Evolutionary conservation across 345 rosid species (phyloP), one percentile per base, ranked within the genome.

Genomic region (Gossypium thurberi): DNA sequence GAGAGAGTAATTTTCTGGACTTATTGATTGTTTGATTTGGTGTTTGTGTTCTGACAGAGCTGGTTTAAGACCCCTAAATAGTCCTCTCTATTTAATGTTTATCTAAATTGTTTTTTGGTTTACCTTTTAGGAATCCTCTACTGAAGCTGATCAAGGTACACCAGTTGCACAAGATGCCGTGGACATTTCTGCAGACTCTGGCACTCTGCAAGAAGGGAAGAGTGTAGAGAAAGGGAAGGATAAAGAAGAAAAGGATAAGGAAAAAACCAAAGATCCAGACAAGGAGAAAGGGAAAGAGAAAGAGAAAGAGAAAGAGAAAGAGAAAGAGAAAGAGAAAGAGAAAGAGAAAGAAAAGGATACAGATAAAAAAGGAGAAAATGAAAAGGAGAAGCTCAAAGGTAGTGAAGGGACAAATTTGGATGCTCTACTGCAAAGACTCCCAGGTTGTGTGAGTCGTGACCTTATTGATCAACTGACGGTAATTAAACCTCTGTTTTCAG

Each of bases 381-480:
- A 93, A 67, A 95, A 91, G 85, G 98, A 95, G 78, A 93, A 91
- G 81, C 87, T 85, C 66, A 95, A 90, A 88, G 88, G 89, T 72
- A 78, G 85, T 71, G 99, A 95, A 78, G 99, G 93, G 74, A 82
- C 98, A 66, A 95, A 82, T 85, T 82, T 95, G 81, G 99, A 95
- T 85, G 90, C 98, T 76, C 77, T 96, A 70, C 75, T 93, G 82
- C 99, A 90, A 80, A 86, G 99, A 83, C 98, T 96, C 20, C 97
- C 95, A 11, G 94, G 98, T 76, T 93, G 94, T 46, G 96, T 96
- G 60, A 85, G 95, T 85, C 94, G 99, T 58, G 99, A 93, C 82
- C 98, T 96, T 73, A 96, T 96, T 74, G 99, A 96, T 85, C 99
- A 96, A 75, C 77, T 93, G 82, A 86, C 98, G 58, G 99, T 96